These are phyloP conservation scores for Berberis thunbergii DNA, from an alignment of 164 flowering plant species.

Conservation along the genomic window DNA sequence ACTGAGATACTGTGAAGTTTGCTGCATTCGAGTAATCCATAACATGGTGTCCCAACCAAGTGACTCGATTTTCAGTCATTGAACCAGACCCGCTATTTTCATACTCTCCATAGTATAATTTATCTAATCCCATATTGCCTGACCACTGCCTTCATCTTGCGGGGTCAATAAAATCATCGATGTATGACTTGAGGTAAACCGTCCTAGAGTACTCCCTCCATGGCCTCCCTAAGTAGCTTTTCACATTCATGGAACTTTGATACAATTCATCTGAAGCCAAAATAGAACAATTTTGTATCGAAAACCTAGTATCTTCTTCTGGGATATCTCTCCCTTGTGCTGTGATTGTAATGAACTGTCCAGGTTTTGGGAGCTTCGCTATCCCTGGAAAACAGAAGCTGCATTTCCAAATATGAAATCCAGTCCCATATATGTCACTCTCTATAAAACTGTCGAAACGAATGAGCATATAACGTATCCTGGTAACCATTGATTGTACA, in stretches of 20 bases:
- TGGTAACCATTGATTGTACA: constrained; percentile 63
- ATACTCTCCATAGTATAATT: constrained; percentile 73
- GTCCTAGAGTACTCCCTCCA: constrained; percentile 60
- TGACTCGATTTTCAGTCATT: constrained; percentile 23
- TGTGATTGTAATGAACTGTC: constrained; percentile 60
- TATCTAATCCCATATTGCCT: constrained; percentile 31
- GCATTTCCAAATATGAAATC: constrained; percentile 88
- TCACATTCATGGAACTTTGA: constrained; percentile 17
- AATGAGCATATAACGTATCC: constrained; percentile 70
- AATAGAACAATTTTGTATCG: constrained; percentile 69
- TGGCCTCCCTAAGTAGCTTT: constrained; percentile 76
- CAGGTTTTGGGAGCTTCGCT: constrained; percentile 47
- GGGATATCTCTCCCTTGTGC: constrained; percentile 56
- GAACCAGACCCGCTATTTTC: constrained; percentile 60
- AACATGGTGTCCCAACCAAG: too few species aligned
- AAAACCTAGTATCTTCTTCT: constrained; percentile 62
- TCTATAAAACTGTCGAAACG: constrained; percentile 74
- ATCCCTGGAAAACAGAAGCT: constrained; percentile 67
- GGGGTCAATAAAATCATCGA: constrained; percentile 49
- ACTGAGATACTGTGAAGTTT: too few species aligned
- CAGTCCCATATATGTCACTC: constrained; percentile 70
- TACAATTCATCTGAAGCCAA: constrained; percentile 43
- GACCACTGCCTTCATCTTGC: constrained; percentile 65
- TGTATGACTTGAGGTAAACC: constrained; percentile 52
- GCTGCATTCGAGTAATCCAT: too few species aligned